phyloP scores from a whole-genome alignment of 2,329 filamentous ascomycete genomes.

The Waltergamsia citrina region DNA sequence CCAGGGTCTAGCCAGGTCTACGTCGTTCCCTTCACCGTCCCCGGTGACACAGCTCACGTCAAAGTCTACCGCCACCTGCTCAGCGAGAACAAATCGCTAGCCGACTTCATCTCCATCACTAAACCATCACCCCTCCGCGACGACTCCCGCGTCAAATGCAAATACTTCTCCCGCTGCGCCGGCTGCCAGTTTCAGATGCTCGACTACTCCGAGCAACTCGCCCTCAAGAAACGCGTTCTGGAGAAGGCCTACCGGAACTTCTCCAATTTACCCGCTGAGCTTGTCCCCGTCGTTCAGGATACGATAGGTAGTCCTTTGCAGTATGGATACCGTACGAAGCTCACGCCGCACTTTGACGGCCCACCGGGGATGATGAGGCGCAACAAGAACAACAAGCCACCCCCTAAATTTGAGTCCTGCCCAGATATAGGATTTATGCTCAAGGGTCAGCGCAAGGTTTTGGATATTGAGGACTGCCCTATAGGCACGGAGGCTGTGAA shows the following conservation, averaged over 20 bases:
- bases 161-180: constrained; percentile 79
- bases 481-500: constrained; percentile 84
- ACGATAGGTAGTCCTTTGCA: constrained; percentile 86
- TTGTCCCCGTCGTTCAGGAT: constrained; percentile 67
- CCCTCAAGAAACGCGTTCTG: constrained; percentile 75
- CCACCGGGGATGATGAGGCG: constrained; percentile 49
- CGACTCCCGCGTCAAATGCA: constrained; percentile 66
- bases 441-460: constrained; percentile 68
- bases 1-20: constrained; percentile 59
- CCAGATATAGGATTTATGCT: constrained; percentile 85
- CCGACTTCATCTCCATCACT: constrained; percentile 74
- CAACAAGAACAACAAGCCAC: constrained; percentile 31
- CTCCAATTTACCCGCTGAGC: constrained; percentile 66
- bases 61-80: constrained; percentile 68
- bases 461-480: constrained; percentile 96
- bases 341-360: constrained; percentile 91
- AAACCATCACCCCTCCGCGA: constrained; percentile 68
- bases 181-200: constrained; percentile 99
- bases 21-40: constrained; percentile 79
- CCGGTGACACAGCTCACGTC: constrained; percentile 71
- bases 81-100: constrained; percentile 58
- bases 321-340: constrained; percentile 91
- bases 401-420: constrained; percentile 41
- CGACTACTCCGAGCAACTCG: constrained; percentile 75
- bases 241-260: constrained; percentile 91